phyloP scores from a whole-genome alignment of 352 stramenopile genomes.

The Pythium guiyangense region DNA sequence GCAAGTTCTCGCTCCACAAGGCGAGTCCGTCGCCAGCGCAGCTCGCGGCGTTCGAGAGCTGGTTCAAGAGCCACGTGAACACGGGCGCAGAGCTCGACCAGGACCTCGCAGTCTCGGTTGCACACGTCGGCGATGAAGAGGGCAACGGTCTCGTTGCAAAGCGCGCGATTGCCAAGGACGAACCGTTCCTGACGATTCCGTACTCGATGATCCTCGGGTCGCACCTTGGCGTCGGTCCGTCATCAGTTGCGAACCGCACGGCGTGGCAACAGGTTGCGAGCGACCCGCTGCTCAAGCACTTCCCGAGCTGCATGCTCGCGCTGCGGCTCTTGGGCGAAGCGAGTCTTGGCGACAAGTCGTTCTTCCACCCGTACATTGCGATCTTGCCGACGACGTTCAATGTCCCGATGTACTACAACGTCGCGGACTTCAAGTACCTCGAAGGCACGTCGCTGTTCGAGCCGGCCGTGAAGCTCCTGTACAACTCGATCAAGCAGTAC shows the following conservation, averaged over 20 bases:
- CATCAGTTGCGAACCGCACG: slow-evolving; percentile 2
- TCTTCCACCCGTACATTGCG: slow-evolving; percentile 39
- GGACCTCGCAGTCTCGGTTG: slow-evolving; percentile 14
- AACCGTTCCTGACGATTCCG: slow-evolving; percentile 31
- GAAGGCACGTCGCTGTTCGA: slow-evolving; percentile 31
- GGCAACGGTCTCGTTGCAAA: slow-evolving; percentile 28
- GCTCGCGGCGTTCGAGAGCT: slow-evolving; percentile 23
- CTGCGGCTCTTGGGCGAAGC: slow-evolving; percentile 37
- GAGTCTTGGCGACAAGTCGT: slow-evolving; percentile 14
- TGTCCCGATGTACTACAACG: slow-evolving; percentile 46
- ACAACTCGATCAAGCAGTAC: slow-evolving; percentile 64
- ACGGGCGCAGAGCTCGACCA: neutral
- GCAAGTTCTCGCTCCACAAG: slow-evolving; percentile 18
- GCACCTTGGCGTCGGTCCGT: slow-evolving; percentile 16
- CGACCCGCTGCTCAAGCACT: slow-evolving; percentile 32
- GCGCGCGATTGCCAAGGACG: slow-evolving; percentile 16
- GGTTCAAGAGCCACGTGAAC: slow-evolving; percentile 17
- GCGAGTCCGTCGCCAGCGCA: slow-evolving; percentile 10
- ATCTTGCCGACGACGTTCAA: slow-evolving; percentile 39
- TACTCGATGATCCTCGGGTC: slow-evolving; percentile 27
- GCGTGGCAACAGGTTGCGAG: slow-evolving; percentile 22
- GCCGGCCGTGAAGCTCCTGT: slow-evolving; percentile 37
- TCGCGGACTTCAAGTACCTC: slow-evolving; percentile 35
- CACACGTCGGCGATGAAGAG: slow-evolving; percentile 18
- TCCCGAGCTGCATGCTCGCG: slow-evolving; percentile 38